Conservation (phyloP, 2,329 filamentous ascomycete species). For the Coniella vitis region DNA sequence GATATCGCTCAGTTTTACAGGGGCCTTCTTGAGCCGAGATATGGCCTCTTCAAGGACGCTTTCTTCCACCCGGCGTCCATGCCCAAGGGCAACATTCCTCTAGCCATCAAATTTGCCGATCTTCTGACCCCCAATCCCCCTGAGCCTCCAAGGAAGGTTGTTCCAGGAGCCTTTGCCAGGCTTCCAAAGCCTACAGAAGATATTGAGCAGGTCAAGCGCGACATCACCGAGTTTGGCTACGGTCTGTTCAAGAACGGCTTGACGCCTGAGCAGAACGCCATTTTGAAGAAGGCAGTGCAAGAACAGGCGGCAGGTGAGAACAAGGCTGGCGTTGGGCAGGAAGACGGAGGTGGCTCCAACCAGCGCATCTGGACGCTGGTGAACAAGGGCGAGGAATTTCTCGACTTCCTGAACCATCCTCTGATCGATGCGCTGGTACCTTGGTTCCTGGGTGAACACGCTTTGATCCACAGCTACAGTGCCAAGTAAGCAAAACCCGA, state of each 20-base stretch:
- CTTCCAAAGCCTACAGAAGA: constrained; percentile 28
- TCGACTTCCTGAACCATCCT: constrained; percentile 24
- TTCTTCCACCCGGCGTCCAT: constrained; percentile 21
- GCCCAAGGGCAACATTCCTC: constrained; percentile 20
- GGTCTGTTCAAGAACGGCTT: constrained; percentile 23
- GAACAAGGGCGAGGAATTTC: constrained; percentile 24
- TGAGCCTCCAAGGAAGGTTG: constrained; percentile 21
- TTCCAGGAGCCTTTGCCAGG: constrained; percentile 29
- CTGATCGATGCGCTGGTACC: constrained; percentile 23
- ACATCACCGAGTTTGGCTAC: constrained; percentile 23
- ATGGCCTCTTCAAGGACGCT: constrained; percentile 22
- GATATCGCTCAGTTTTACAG: constrained; percentile 21
- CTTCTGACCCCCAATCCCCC: constrained; percentile 19
- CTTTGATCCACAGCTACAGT: constrained; percentile 23
- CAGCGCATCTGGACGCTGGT: constrained; percentile 17
- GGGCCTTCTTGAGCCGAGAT: constrained; percentile 23
- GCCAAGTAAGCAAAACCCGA: constrained; percentile 21
- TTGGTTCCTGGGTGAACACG: constrained; percentile 24
- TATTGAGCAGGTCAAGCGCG: constrained; percentile 22
- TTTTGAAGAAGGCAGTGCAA: constrained; percentile 20
- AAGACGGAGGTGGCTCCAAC: constrained; percentile 20
- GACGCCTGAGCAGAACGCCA: constrained; percentile 19
- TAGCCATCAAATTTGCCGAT: constrained; percentile 23
- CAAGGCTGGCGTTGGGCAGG: constrained; percentile 18
- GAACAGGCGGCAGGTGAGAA: constrained; percentile 23